A percentile compares a stretch with the other conserved stretches of the same genome.
Conservation (phyloP, 352 stramenopile genomes). For the Pythium insidiosum region DNA sequence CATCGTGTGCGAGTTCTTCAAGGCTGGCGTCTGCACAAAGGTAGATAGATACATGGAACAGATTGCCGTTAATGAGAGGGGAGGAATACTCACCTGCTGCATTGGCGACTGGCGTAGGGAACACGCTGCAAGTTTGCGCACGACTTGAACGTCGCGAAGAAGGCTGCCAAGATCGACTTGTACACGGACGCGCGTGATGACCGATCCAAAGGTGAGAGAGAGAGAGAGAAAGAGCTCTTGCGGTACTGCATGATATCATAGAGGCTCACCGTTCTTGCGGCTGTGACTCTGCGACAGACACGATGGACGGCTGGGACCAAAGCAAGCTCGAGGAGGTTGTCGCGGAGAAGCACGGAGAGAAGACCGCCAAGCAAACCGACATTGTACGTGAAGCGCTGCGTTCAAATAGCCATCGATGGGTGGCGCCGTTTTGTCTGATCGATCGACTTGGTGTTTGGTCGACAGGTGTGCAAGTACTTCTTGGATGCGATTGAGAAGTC, state of each 20-base stretch:
- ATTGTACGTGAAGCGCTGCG: slow-evolving; percentile 36
- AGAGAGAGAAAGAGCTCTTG: too few relatives aligned
- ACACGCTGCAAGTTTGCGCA: slow-evolving; percentile 87
- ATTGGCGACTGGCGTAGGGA: too few relatives aligned
- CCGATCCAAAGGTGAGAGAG: slow-evolving; percentile 36
- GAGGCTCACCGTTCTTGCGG: too few relatives aligned
- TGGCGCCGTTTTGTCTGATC: neutral
- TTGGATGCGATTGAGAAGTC: slow-evolving; percentile 88
- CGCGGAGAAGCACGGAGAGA: slow-evolving; percentile 78
- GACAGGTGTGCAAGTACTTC: slow-evolving; percentile 79
- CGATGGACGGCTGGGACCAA: slow-evolving; percentile 85
- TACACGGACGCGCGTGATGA: slow-evolving; percentile 77
- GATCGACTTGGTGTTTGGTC: neutral
- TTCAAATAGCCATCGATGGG: neutral
- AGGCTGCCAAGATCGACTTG: slow-evolving; percentile 85
- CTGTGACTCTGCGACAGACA: too few relatives aligned
- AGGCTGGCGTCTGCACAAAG: slow-evolving; percentile 83
- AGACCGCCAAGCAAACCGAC: slow-evolving; percentile 74
- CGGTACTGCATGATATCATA: too few relatives aligned
- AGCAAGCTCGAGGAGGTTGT: slow-evolving; percentile 85
- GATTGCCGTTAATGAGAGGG: too few relatives aligned
- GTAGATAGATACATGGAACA: too few relatives aligned
- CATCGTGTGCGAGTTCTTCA: slow-evolving; percentile 86
- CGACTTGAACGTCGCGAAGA: slow-evolving; percentile 84
- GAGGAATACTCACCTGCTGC: too few relatives aligned